Evolutionary conservation across 148 eudicot species (phyloP).

Genomic region (Camellia granthamiana): DNA sequence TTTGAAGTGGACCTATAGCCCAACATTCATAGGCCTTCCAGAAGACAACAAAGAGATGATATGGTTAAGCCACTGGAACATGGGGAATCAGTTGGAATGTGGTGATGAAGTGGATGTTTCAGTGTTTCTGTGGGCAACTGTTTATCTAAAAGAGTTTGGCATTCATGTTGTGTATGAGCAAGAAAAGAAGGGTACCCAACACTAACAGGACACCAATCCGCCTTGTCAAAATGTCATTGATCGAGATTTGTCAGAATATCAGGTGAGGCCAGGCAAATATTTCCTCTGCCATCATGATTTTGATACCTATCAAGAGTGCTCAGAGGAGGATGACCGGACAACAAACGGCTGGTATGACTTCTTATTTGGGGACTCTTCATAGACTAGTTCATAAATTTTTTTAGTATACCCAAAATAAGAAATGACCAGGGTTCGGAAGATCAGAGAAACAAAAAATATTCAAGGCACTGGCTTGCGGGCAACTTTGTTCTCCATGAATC

Average conservation of each 20-base stretch:
- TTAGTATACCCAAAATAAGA: no score
- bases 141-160: background rate
- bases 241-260: slow-evolving; percentile 6
- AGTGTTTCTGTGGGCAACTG: background rate
- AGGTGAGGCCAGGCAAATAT: background rate
- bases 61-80: slow-evolving; percentile 9
- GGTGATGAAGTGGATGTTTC: slow-evolving; percentile 8
- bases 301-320: background rate
- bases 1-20: slow-evolving; percentile 1
- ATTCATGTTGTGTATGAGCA: background rate
- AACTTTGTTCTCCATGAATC: background rate
- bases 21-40: background rate
- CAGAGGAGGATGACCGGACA: background rate
- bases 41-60: background rate
- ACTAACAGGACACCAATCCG: background rate
- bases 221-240: background rate
- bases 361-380: background rate
- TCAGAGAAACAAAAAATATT: no score
- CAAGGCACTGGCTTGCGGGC: no score
- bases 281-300: slow-evolving; percentile 5
- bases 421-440: no score
- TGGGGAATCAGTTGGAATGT: slow-evolving; percentile 3
- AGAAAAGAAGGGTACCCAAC: background rate
- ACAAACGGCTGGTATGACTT: background rate
- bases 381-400: no score